Percentiles rank a stretch among this genome's conserved stretches.
Conservation (phyloP, 1,139 yeast genomes). For the Pichia sp. region DNA sequence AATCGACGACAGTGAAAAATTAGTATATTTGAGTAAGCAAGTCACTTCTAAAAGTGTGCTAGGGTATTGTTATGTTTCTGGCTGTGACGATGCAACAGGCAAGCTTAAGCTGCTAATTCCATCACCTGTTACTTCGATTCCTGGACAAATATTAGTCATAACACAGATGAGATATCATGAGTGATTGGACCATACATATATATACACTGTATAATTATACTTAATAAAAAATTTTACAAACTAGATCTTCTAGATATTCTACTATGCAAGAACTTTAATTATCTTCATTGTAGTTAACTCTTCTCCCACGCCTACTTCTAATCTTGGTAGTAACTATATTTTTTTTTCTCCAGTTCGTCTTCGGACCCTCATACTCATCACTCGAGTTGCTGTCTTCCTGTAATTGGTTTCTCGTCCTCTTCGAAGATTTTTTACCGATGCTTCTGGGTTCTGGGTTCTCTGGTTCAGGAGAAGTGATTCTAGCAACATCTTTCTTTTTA, state of each 20-base stretch:
- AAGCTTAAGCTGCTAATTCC: constrained; percentile 75
- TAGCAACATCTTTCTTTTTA: constrained; percentile 3
- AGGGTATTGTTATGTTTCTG: constrained; percentile 46
- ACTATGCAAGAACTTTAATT: neutral
- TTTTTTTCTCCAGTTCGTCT: neutral
- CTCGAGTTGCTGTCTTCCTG: constrained; percentile 1
- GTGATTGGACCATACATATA: constrained; percentile 29
- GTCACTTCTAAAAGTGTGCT: constrained; percentile 20
- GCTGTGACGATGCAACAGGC: constrained; percentile 61
- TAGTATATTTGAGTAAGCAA: constrained; percentile 9
- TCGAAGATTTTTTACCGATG: neutral
- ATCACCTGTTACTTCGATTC: constrained; percentile 67
- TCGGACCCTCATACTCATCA: constrained; percentile 1
- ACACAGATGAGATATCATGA: constrained; percentile 72
- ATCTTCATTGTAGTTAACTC: constrained; percentile 11
- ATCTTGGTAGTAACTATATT: neutral
- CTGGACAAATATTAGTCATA: constrained; percentile 59
- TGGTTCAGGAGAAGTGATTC: neutral
- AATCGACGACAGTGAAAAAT: constrained; percentile 10
- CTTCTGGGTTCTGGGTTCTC: neutral
- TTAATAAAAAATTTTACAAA: neutral
- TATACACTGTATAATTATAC: constrained; percentile 1
- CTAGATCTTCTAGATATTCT: neutral
- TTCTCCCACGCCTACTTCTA: constrained; percentile 11
- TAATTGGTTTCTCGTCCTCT: neutral